A percentile compares a stretch with the other conserved stretches of the same genome.
Evolutionary conservation across 106 monocot species (phyloP).

Genomic region (Vanilla planifolia): DNA sequence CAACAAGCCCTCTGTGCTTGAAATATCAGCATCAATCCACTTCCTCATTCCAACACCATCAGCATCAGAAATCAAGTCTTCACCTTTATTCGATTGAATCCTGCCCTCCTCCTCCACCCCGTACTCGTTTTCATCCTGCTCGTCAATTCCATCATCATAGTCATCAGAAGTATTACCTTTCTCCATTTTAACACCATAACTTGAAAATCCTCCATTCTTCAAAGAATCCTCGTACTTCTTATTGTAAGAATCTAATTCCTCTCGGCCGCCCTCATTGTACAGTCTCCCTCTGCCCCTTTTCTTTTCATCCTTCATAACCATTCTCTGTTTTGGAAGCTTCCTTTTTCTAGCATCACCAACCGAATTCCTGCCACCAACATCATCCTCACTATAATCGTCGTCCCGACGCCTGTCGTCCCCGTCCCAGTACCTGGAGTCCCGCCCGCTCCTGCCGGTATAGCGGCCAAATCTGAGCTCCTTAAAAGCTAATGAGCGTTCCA

Average conservation of each 20-base stretch:
- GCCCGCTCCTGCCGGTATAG: slow-evolving; percentile 7
- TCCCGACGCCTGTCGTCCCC: slow-evolving; percentile 20
- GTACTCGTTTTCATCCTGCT: slow-evolving; percentile 20
- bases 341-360: background rate
- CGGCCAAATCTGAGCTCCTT: slow-evolving; percentile 27
- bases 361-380: slow-evolving; percentile 2
- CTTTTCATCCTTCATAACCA: background rate
- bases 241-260: slow-evolving; percentile 22
- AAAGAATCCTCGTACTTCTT: slow-evolving; percentile 24
- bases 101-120: slow-evolving; percentile 3
- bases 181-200: background rate
- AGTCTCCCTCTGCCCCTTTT: slow-evolving; percentile 7
- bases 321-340: slow-evolving; percentile 3
- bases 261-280: slow-evolving; percentile 30
- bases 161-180: slow-evolving; percentile 27
- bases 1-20: background rate
- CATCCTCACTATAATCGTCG: slow-evolving; percentile 16
- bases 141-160: slow-evolving; percentile 43
- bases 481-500: background rate
- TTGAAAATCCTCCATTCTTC: background rate
- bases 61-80: background rate
- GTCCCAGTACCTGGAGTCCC: slow-evolving; percentile 27
- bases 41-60: slow-evolving; percentile 1
- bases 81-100: background rate
- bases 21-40: slow-evolving; percentile 4